Conservation (phyloP, 805 yeast genomes). For the Suhomyces xylopsoci region DNA sequence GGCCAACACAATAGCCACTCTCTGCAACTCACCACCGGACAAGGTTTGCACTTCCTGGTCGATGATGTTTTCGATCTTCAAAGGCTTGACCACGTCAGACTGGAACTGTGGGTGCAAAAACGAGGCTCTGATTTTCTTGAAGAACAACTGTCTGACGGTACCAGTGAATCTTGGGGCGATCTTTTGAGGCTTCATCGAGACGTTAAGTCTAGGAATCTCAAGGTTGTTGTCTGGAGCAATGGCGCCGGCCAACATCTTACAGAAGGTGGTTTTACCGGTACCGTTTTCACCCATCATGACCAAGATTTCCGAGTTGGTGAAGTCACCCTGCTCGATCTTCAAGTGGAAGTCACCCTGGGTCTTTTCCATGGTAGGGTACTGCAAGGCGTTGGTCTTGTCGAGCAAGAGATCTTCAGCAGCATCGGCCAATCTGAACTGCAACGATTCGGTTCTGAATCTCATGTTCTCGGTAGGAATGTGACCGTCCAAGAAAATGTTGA, state of each 20-base stretch:
- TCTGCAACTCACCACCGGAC: slow-evolving; percentile 99
- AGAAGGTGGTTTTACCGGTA: slow-evolving; percentile 98
- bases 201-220: slow-evolving; percentile 82
- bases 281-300: slow-evolving; percentile 99
- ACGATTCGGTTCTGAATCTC: slow-evolving; percentile 93
- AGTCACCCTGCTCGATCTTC: slow-evolving; percentile 79
- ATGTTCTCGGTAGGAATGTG: slow-evolving; percentile 94
- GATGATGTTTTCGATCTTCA: slow-evolving; percentile 87
- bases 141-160: slow-evolving; percentile 95
- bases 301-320: slow-evolving; percentile 92
- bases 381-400: slow-evolving; percentile 76
- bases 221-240: slow-evolving; percentile 79
- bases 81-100: slow-evolving; percentile 95
- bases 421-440: slow-evolving; percentile 90
- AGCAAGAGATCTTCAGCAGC: slow-evolving; percentile 73
- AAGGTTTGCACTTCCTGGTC: slow-evolving; percentile 97
- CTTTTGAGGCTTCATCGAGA: slow-evolving; percentile 98
- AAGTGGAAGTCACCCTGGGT: slow-evolving; percentile 96
- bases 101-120: slow-evolving; percentile 97
- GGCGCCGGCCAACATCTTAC: slow-evolving; percentile 92
- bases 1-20: slow-evolving; percentile 96
- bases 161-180: slow-evolving; percentile 99
- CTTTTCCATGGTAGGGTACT: slow-evolving; percentile 79
- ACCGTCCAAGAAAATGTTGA: slow-evolving; percentile 97
- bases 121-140: slow-evolving; percentile 91